phyloP scores from a whole-genome alignment of 2,329 filamentous ascomycete genomes.

The Colletotrichum chrysophilum region DNA sequence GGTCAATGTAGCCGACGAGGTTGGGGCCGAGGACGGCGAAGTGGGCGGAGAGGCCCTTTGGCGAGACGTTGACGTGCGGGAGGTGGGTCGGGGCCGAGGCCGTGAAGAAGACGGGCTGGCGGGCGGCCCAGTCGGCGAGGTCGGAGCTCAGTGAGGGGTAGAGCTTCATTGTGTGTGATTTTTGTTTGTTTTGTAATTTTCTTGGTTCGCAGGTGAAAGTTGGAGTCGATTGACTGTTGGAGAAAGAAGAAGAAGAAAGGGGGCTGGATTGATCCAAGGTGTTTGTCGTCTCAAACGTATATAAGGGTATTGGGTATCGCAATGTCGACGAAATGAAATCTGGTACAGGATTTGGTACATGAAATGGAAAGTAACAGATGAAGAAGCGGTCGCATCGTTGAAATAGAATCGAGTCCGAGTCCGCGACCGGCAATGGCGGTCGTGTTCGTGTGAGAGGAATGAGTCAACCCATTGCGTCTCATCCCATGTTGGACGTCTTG shows the following conservation, averaged over 20 bases:
- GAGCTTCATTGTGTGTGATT: constrained; percentile 58
- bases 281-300: constrained; percentile 5
- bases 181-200: not conserved
- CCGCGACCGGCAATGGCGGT: not conserved
- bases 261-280: not conserved
- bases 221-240: not conserved
- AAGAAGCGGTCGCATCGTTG: not conserved
- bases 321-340: not conserved
- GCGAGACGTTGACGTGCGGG: constrained; percentile 76
- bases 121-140: constrained; percentile 66
- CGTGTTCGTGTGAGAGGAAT: constrained; percentile 1
- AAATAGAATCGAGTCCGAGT: not conserved
- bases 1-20: constrained; percentile 73
- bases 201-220: not conserved
- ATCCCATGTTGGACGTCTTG: not conserved
- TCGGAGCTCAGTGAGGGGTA: constrained; percentile 59
- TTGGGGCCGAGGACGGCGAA: constrained; percentile 65
- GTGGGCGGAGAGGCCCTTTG: constrained; percentile 71
- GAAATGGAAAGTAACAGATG: not conserved
- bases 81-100: constrained; percentile 73
- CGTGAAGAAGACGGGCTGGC: constrained; percentile 78
- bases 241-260: not conserved
- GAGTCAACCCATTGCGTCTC: constrained; percentile 13
- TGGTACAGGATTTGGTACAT: constrained; percentile 11
- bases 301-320: constrained; percentile 17